phyloP scores from a whole-genome alignment of 805 yeast species.

The Candida sonorensis region DNA sequence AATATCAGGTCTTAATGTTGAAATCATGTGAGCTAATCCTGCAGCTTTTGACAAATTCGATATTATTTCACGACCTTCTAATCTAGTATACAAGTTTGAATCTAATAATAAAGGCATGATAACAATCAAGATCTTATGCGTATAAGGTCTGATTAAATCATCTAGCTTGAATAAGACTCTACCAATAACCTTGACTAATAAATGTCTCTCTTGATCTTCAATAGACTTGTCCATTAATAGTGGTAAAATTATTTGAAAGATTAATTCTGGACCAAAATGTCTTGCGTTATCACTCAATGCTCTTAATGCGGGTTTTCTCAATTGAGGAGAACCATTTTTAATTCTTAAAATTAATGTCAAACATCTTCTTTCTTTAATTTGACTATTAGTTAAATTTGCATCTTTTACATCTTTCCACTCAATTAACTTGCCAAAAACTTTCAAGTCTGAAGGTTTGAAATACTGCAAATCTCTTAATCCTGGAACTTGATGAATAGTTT shows the following conservation, averaged over 20 bases:
- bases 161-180: constrained; percentile 63
- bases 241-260: constrained; percentile 72
- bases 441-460: constrained; percentile 66
- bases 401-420: constrained; percentile 24
- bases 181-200: constrained; percentile 69
- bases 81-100: constrained; percentile 65
- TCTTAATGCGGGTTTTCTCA: constrained; percentile 65
- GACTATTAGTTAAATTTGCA: constrained; percentile 38
- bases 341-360: constrained; percentile 59
- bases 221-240: constrained; percentile 62
- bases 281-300: constrained; percentile 57
- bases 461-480: constrained; percentile 60
- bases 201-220: constrained; percentile 78
- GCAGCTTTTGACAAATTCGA: constrained; percentile 72
- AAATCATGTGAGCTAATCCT: constrained; percentile 75
- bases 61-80: constrained; percentile 75
- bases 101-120: constrained; percentile 76
- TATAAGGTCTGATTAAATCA: constrained; percentile 60
- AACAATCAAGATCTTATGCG: constrained; percentile 65
- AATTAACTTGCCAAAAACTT: constrained; percentile 60
- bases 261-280: constrained; percentile 58
- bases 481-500: constrained; percentile 48
- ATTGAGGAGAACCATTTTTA: constrained; percentile 69
- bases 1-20: constrained; percentile 72
- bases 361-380: constrained; percentile 51